Evolutionary conservation across 805 yeast genomes (phyloP), one percentile per base, ranked within the genome.

Genomic region (Ogataea glucozyma): DNA sequence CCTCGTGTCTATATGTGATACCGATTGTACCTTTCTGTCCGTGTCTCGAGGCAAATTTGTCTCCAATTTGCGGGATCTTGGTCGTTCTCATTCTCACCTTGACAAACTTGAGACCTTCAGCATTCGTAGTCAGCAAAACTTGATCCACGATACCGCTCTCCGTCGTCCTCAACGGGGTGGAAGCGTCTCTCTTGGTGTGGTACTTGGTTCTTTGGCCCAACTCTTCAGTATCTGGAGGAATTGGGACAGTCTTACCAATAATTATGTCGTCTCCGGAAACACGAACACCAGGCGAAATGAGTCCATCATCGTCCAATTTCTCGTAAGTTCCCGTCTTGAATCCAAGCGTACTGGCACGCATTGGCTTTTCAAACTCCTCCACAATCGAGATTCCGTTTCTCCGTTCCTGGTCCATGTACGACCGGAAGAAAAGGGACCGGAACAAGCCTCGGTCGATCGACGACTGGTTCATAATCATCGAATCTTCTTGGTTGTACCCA

Each of bases 1-100:
- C 99, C 68, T 93, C 99, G 65, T 91, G 93, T 65, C 97, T 81
- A 65, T 91, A 93, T 0, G 99, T 93, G 51, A 93, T 93, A 83
- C 99, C 99, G 68, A 93, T 90, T 16, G 99, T 93, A 84, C 99
- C 99, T 73, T 93, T 93, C 71, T 93, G 99, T 66, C 99, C 99
- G 76, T 93, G 99, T 72, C 99, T 87, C 31, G 98, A 91, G 6
- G 99, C 98, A 70, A 93, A 93, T 70, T 93, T 93, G 70, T 93
- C 99, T 69, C 99, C 99, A 69, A 93, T 91, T 70, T 93, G 99
- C 10, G 99, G 99, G 35, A 91, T 78, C 70, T 95, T 93, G 4
- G 99, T 93, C 1, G 99, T 93, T 77, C 99, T 87, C 88, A 95
- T 93, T 71, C 99, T 82, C 36, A 93, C 98, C 71, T 93, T 93